Evolutionary conservation across 2,329 filamentous ascomycete genomes (phyloP).

Genomic region (Colletotrichum godetiae): DNA sequence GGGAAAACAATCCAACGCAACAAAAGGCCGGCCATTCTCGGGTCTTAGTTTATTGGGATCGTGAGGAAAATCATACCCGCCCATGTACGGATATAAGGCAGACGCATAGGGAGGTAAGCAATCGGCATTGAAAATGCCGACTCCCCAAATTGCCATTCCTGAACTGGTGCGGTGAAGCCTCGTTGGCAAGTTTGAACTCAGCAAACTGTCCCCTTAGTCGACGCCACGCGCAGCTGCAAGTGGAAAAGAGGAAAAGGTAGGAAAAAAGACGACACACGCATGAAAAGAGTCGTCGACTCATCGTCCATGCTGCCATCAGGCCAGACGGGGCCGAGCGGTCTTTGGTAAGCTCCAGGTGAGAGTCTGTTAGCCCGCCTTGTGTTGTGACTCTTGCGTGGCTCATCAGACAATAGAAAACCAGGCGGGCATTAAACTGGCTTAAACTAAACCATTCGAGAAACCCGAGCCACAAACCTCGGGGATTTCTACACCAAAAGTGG

Average conservation of each 20-base stretch:
- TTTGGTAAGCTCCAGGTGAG: neutral
- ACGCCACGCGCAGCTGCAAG: neutral
- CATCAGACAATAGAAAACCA: neutral
- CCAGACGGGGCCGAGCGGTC: neutral
- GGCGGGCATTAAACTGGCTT: neutral
- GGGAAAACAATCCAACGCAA: neutral
- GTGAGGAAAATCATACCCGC: neutral
- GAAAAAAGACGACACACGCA: neutral
- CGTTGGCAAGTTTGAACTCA: neutral
- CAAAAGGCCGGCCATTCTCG: neutral
- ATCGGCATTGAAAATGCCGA: neutral
- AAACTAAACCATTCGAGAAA: neutral
- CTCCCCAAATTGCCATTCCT: neutral
- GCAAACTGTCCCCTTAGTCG: neutral
- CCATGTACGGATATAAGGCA: neutral
- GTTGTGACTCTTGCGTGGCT: neutral
- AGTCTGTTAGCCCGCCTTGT: neutral
- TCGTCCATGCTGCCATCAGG: neutral
- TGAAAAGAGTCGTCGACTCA: neutral
- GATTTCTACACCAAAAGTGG: neutral
- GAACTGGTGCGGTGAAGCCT: neutral
- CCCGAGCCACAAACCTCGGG: neutral
- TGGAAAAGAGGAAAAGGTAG: neutral
- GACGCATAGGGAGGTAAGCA: neutral
- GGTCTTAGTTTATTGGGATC: neutral